Conservation (phyloP, 2,329 filamentous ascomycete genomes). For the Botrytis pseudocinerea region DNA sequence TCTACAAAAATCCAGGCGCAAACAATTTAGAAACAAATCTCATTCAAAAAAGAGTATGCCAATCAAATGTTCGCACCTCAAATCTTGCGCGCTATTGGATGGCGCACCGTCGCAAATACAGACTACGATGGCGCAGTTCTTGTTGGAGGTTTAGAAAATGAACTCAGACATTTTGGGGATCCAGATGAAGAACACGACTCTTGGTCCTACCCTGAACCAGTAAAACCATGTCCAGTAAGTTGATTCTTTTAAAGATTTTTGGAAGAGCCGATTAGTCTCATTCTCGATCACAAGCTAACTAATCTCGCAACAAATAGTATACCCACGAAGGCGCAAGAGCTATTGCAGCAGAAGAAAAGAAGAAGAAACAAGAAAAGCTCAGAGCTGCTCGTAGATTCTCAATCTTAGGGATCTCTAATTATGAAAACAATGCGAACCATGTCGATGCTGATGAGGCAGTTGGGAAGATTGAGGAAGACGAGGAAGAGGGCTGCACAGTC, state of each 20-base stretch:
- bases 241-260: neutral
- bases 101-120: neutral
- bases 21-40: neutral
- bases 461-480: neutral
- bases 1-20: neutral
- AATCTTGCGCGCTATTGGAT: neutral
- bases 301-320: neutral
- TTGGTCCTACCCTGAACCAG: neutral
- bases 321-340: constrained; percentile 8
- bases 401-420: neutral
- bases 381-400: neutral
- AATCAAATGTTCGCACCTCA: neutral
- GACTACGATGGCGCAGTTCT: constrained; percentile 16
- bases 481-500: neutral
- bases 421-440: neutral
- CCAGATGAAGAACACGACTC: constrained; percentile 13
- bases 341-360: constrained; percentile 1
- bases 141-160: constrained; percentile 11
- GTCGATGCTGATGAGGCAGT: neutral
- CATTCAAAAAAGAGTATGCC: neutral
- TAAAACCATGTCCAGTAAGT: constrained; percentile 1
- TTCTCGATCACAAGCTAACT: neutral
- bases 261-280: neutral
- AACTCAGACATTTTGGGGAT: constrained; percentile 11
- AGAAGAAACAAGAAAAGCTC: neutral